These are phyloP conservation scores for Thymus mandschuricus DNA, from an alignment of 257 asterid genomes.

Conservation along the genomic window DNA sequence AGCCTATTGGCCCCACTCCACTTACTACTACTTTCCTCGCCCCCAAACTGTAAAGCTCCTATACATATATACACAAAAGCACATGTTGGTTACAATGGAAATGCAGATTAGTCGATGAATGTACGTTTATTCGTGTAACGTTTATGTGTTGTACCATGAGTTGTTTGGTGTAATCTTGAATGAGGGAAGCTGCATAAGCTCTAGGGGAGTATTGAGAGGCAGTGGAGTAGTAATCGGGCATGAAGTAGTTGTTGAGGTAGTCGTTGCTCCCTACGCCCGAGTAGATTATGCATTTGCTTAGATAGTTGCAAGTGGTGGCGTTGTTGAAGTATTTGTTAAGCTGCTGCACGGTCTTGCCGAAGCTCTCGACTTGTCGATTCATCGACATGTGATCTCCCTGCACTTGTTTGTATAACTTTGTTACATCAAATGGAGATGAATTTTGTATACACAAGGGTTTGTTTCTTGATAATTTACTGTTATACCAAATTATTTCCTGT, in stretches of 20 bases:
- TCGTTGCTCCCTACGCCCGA: conserved; percentile 91
- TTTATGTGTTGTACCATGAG: conserved; percentile 42
- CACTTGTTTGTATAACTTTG: no score
- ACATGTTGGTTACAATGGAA: neutral
- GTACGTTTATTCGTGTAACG: no score
- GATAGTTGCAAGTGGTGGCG: conserved; percentile 47
- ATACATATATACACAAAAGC: neutral
- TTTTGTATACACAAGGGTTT: no score
- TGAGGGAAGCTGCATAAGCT: conserved; percentile 71
- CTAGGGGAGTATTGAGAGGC: conserved; percentile 49
- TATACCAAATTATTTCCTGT: conserved; percentile 87
- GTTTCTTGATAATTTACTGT: neutral
- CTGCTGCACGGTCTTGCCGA: conserved; percentile 55
- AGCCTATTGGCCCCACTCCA: conserved; percentile 75
- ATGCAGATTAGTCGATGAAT: no score
- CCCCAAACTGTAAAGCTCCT: conserved; percentile 70
- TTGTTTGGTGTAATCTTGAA: conserved; percentile 69
- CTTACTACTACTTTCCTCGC: conserved; percentile 82
- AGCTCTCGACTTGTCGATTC: conserved; percentile 69
- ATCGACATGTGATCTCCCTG: conserved; percentile 85
- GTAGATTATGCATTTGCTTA: conserved; percentile 78
- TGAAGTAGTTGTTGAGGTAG: conserved; percentile 88
- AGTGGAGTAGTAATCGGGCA: conserved; percentile 72
- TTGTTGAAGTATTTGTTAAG: conserved; percentile 53
- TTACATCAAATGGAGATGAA: no score